Evolutionary conservation across 352 stramenopile species (phyloP).

Genomic region (Pythium apleroticum): DNA sequence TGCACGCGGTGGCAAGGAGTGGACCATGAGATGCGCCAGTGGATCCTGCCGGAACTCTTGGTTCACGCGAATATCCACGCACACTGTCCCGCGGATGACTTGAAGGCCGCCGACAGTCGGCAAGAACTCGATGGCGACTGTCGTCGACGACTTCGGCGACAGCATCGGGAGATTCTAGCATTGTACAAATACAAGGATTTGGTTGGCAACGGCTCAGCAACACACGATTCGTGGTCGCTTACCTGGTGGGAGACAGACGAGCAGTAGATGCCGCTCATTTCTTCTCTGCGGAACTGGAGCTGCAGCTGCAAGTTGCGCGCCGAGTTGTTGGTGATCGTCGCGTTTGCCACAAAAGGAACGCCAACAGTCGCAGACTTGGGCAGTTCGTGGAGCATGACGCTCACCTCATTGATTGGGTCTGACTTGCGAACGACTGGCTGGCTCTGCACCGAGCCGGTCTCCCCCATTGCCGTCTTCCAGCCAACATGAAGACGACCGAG

Average conservation of each 20-base stretch:
- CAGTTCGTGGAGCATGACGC: conserved; percentile 40
- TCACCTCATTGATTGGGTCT: conserved; percentile 41
- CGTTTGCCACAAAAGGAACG: conserved; percentile 45
- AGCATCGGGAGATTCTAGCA: conserved; percentile 63
- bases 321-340: conserved; percentile 73
- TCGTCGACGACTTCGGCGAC: conserved; percentile 41
- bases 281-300: conserved; percentile 73
- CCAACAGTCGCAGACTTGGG: conserved; percentile 53
- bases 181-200: conserved; percentile 1
- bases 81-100: conserved; percentile 52
- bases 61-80: conserved; percentile 63
- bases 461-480: conserved; percentile 81
- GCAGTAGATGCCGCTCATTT: conserved; percentile 73
- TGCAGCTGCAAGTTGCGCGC: conserved; percentile 59
- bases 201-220: not conserved
- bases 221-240: conserved; percentile 1
- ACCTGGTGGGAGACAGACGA: conserved; percentile 76
- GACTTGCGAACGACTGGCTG: conserved; percentile 75
- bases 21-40: conserved; percentile 59
- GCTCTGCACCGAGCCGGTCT: conserved; percentile 79
- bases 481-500: conserved; percentile 74
- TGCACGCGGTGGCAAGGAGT: conserved; percentile 22
- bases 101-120: conserved; percentile 68
- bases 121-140: conserved; percentile 63
- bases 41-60: conserved; percentile 59